phyloP scores from a whole-genome alignment of 768 basidiomycete genomes.

The Sarcomyxa edulis region DNA sequence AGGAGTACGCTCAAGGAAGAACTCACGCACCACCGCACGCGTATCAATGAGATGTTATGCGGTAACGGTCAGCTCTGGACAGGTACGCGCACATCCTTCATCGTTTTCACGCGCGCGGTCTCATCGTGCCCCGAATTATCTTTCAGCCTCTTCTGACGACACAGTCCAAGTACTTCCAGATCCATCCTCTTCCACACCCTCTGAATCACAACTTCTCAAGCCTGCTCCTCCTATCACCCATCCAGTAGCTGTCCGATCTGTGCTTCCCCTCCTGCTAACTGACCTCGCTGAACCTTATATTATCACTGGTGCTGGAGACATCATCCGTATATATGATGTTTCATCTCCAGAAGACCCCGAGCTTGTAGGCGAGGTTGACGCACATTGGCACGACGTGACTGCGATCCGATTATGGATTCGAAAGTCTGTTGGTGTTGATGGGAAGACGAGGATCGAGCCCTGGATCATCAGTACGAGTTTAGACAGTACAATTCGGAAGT shows the following conservation, averaged over 20 bases:
- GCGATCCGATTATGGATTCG: constrained; percentile 71
- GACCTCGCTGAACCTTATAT: constrained; percentile 68
- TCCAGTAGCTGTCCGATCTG: constrained; percentile 59
- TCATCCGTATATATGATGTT: constrained; percentile 76
- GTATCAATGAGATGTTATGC: constrained; percentile 68
- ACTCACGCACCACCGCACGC: constrained; percentile 71
- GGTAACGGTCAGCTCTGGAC: constrained; percentile 84
- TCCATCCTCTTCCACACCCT: constrained; percentile 13
- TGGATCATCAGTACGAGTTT: constrained; percentile 84
- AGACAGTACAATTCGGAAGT: constrained; percentile 84
- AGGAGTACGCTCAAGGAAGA: constrained; percentile 46
- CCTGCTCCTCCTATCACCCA: constrained; percentile 51
- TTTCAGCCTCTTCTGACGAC: constrained; percentile 83
- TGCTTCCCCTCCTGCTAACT: constrained; percentile 65
- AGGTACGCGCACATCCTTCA: constrained; percentile 42
- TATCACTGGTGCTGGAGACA: constrained; percentile 80
- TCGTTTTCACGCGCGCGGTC: too few species aligned
- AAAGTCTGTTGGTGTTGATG: constrained; percentile 35
- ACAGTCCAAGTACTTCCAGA: constrained; percentile 62
- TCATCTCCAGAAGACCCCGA: constrained; percentile 64
- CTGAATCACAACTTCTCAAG: constrained; percentile 18
- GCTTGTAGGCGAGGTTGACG: constrained; percentile 70
- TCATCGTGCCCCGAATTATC: constrained; percentile 1
- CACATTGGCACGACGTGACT: constrained; percentile 88
- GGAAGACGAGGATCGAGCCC: constrained; percentile 52